A percentile compares a stretch with the other conserved stretches of the same genome.
Evolutionary conservation across 352 stramenopile genomes (phyloP).

Genomic region (Globisporangium cederbergense): DNA sequence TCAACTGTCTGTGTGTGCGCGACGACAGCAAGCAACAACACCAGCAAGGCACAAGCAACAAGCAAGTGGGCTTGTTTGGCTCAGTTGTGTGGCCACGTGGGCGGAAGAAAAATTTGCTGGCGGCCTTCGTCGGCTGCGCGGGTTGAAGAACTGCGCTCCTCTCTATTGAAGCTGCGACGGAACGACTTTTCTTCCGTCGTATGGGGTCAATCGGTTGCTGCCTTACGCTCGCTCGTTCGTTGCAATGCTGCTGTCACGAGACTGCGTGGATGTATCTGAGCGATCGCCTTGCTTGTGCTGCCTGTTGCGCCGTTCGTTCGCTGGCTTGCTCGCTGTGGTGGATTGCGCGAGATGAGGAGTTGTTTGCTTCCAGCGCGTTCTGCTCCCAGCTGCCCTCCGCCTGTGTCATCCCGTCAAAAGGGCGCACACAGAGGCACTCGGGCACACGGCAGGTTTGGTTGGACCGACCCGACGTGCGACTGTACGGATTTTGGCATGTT

Average conservation of each 20-base stretch:
- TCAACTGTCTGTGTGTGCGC: slow-evolving; percentile 13
- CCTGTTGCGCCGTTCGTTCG: not conserved
- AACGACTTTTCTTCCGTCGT: not conserved
- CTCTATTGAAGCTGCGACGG: not conserved
- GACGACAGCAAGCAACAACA: not conserved
- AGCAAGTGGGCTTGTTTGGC: not conserved
- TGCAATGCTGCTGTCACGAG: not conserved
- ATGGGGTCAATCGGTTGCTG: not conserved
- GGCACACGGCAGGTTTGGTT: not conserved
- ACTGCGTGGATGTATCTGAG: not conserved
- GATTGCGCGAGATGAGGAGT: not conserved
- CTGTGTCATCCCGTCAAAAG: not conserved
- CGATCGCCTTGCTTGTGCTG: not conserved
- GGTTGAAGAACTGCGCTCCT: not conserved
- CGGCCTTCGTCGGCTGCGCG: not conserved
- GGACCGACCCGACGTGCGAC: not conserved
- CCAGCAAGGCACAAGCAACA: not conserved
- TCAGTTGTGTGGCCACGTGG: not conserved
- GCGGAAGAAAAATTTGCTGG: not conserved
- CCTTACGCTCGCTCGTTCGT: not conserved
- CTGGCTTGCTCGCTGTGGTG: not conserved
- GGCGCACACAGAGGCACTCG: not conserved
- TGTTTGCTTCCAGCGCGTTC: not conserved
- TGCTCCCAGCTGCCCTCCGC: not conserved
- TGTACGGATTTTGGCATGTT: too few species aligned